A percentile compares a stretch with the other conserved stretches of the same genome.
Evolutionary conservation across 164 flowering plant species (phyloP).

Genomic region (Euptelea pleiosperma): DNA sequence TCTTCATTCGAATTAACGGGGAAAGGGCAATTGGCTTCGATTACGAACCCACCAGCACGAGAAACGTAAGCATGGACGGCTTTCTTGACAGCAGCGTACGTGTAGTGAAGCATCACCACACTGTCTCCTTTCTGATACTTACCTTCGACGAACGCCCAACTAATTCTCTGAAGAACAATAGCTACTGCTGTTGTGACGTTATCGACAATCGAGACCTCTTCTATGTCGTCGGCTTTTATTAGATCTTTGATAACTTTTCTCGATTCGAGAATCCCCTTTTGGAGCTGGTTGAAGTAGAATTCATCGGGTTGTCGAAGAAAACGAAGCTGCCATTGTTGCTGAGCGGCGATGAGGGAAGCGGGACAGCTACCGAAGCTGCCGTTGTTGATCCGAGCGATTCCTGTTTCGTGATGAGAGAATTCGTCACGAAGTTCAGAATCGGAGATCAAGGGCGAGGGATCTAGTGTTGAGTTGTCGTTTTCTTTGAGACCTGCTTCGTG

Average conservation of each 20-base stretch:
- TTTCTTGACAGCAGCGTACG: constrained; percentile 80
- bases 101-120: constrained; percentile 67
- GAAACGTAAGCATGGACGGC: constrained; percentile 69
- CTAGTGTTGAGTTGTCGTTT: too few species aligned
- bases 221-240: constrained; percentile 59
- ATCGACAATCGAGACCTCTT: constrained; percentile 72
- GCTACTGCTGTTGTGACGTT: constrained; percentile 92
- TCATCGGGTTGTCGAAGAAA: too few species aligned
- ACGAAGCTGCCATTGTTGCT: too few species aligned
- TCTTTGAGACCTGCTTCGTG: constrained; percentile 24
- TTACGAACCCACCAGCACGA: constrained; percentile 67
- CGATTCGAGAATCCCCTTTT: constrained; percentile 39
- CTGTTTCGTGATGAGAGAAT: constrained; percentile 71
- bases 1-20: constrained; percentile 53
- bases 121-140: constrained; percentile 51
- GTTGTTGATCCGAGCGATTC: constrained; percentile 73
- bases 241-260: constrained; percentile 44
- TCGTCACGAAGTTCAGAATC: constrained; percentile 45
- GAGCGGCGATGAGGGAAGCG: constrained; percentile 43
- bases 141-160: constrained; percentile 56
- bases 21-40: constrained; percentile 70
- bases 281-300: constrained; percentile 60
- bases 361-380: constrained; percentile 93
- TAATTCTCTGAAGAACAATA: constrained; percentile 56
- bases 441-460: constrained; percentile 30